These are phyloP conservation scores for Peterozyma xylosa DNA, from an alignment of 805 yeast species.

Conservation along the genomic window DNA sequence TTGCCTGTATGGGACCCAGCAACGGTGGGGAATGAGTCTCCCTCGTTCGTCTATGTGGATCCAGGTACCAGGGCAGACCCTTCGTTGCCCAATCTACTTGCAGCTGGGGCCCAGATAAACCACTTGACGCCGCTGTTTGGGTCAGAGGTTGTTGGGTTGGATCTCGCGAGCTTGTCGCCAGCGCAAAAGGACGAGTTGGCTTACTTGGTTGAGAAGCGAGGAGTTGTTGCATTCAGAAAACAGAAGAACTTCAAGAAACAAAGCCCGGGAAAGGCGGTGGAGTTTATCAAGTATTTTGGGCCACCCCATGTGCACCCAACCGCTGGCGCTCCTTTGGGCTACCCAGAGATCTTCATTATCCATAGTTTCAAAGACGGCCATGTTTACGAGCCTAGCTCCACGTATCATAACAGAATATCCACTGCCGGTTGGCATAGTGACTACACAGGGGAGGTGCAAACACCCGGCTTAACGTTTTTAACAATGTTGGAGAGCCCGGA, in stretches of 20 bases:
- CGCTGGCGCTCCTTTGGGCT: conserved; percentile 38
- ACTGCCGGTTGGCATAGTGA: conserved; percentile 40
- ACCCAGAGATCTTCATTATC: conserved; percentile 33
- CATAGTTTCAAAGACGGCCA: conserved; percentile 29
- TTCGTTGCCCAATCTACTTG: too few relatives aligned
- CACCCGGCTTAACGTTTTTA: conserved; percentile 47
- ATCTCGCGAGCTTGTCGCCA: conserved; percentile 30
- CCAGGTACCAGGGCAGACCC: too few relatives aligned
- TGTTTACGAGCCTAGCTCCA: conserved; percentile 19
- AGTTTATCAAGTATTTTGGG: conserved; percentile 36
- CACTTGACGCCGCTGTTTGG: conserved; percentile 38
- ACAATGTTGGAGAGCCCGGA: conserved; percentile 35
- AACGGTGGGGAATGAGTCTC: background rate
- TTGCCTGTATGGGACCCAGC: conserved; percentile 26
- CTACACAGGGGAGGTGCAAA: conserved; percentile 61
- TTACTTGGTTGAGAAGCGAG: conserved; percentile 37
- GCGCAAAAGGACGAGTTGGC: conserved; percentile 42
- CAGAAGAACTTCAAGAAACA: conserved; percentile 28
- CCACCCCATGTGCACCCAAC: conserved; percentile 41
- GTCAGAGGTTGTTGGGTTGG: conserved; percentile 30
- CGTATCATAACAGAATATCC: conserved; percentile 23
- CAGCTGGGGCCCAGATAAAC: conserved; percentile 7
- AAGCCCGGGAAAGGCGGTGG: conserved; percentile 34
- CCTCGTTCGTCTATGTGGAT: background rate
- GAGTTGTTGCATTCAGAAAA: conserved; percentile 37